These are phyloP conservation scores for Luzula sylvatica DNA, from an alignment of 176 grass and related monocot genomes.

Conservation along the genomic window DNA sequence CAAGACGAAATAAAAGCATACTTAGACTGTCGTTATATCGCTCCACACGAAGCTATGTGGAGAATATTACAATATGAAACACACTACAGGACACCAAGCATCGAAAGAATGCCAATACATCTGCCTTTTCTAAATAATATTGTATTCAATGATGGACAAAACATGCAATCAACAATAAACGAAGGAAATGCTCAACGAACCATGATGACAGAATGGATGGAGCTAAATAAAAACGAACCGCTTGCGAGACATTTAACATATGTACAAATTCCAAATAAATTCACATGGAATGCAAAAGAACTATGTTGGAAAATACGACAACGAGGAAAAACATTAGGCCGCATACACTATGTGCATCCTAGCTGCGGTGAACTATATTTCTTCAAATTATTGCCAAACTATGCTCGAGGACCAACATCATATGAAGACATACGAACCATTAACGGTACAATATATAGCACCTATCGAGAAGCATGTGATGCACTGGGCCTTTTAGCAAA, in stretches of 20 bases:
- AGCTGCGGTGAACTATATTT: background rate
- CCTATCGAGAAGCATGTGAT: slow-evolving; percentile 8
- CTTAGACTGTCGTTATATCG: background rate
- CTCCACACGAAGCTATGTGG: background rate
- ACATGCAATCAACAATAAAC: background rate
- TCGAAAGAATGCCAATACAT: slow-evolving; percentile 11
- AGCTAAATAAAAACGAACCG: too few relatives aligned
- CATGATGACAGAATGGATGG: too few relatives aligned
- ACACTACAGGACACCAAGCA: background rate
- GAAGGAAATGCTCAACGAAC: background rate
- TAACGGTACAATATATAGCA: background rate
- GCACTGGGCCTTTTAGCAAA: background rate
- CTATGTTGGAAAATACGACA: background rate
- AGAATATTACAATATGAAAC: slow-evolving; percentile 10
- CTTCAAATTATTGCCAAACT: background rate
- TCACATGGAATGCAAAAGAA: background rate
- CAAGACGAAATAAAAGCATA: too few relatives aligned
- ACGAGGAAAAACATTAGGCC: too few relatives aligned
- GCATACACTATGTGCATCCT: background rate
- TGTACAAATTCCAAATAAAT: background rate
- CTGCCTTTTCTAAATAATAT: too few relatives aligned
- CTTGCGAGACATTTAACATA: background rate
- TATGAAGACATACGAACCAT: background rate
- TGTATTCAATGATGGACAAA: too few relatives aligned
- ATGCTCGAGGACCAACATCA: background rate